phyloP scores from a whole-genome alignment of 164 flowering plant species.

The Vitis vinifera region DNA sequence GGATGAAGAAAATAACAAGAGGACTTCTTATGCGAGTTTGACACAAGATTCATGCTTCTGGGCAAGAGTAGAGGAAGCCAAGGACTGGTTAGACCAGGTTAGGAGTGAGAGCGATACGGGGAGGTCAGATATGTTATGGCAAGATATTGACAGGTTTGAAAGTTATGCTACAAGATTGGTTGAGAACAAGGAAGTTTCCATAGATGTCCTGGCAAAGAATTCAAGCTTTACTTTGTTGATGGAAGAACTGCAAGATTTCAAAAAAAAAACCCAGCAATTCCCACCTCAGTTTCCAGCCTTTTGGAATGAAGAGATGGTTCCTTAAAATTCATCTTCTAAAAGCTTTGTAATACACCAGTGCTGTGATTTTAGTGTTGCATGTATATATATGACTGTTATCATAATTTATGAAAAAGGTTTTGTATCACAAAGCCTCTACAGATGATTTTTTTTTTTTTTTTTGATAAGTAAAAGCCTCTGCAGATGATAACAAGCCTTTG shows the following conservation, averaged over 20 bases:
- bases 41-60: conserved; percentile 88
- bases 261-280: conserved; percentile 19
- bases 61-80: conserved; percentile 82
- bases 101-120: conserved; percentile 31
- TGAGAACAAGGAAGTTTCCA: conserved; percentile 62
- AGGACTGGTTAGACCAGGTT: conserved; percentile 39
- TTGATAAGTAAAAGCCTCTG: no score
- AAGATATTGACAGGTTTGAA: conserved; percentile 48
- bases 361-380: no score
- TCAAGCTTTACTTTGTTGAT: conserved; percentile 64
- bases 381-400: not conserved
- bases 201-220: conserved; percentile 65
- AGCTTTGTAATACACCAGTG: no score
- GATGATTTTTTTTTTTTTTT: no score
- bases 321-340: not conserved
- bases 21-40: conserved; percentile 59
- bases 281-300: conserved; percentile 25
- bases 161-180: conserved; percentile 45
- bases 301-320: conserved; percentile 15
- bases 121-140: conserved; percentile 27
- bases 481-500: no score
- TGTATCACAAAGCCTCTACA: no score
- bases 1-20: conserved; percentile 22
- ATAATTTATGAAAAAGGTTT: not conserved
- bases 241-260: conserved; percentile 37